Conservation (phyloP, 108 stramenopile species). For the Cyclotella choctawhatcheeana region DNA sequence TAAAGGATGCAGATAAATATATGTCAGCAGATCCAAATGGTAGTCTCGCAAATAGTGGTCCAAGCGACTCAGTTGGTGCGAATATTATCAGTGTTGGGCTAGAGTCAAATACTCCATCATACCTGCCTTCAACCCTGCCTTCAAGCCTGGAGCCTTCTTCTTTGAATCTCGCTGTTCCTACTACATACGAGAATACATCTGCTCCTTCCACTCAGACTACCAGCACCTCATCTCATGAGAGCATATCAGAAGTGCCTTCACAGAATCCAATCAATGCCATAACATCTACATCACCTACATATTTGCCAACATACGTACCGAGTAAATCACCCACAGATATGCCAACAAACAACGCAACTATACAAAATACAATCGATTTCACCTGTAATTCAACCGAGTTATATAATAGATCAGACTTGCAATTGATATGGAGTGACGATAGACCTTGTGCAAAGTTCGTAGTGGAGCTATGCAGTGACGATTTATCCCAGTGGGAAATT, state of each 20-base stretch:
- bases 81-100: neutral
- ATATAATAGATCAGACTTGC: neutral
- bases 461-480: neutral
- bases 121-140: neutral
- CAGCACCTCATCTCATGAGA: neutral
- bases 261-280: neutral
- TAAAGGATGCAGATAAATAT: neutral
- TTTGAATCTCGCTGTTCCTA: too few relatives aligned
- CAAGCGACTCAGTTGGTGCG: too few relatives aligned
- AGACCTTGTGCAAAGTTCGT: constrained; percentile 1
- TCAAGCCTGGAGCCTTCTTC: too few relatives aligned
- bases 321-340: neutral
- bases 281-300: neutral
- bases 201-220: neutral
- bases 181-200: neutral
- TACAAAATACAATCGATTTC: neutral
- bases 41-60: too few relatives aligned
- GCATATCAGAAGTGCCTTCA: constrained; percentile 1
- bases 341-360: constrained; percentile 4
- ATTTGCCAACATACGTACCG: neutral
- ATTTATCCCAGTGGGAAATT: neutral
- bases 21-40: neutral
- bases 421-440: neutral
- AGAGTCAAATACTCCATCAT: constrained; percentile 5
- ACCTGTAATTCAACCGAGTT: neutral